These are phyloP conservation scores for Macroventuria anomochaeta DNA, from an alignment of 2,329 filamentous ascomycete species.

Conservation along the genomic window DNA sequence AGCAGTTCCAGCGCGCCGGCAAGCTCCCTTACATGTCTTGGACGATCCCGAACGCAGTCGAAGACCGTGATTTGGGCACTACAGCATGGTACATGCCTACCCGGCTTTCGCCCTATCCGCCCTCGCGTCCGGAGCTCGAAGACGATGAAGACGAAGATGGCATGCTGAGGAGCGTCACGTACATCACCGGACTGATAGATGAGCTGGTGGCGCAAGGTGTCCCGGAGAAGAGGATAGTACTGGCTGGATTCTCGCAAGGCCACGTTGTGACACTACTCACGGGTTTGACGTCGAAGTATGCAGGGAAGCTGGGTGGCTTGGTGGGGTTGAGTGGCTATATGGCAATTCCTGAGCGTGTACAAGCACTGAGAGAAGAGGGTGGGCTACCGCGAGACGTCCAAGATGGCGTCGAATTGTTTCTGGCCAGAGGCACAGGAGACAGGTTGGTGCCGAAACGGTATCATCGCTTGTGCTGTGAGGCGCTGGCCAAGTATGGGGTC, in stretches of 20 bases:
- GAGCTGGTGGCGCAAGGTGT: conserved; percentile 51
- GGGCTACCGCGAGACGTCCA: conserved; percentile 43
- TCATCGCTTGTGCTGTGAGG: conserved; percentile 52
- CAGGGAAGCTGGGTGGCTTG: conserved; percentile 51
- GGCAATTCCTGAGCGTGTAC: conserved; percentile 51
- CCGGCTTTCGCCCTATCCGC: conserved; percentile 49
- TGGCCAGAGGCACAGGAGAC: conserved; percentile 57
- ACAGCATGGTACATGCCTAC: conserved; percentile 58
- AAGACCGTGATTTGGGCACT: conserved; percentile 54
- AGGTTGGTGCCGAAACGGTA: conserved; percentile 55
- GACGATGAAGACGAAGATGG: conserved; percentile 57
- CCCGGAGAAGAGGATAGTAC: conserved; percentile 52
- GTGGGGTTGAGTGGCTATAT: conserved; percentile 58
- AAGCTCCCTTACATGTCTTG: conserved; percentile 59
- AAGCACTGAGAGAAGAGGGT: conserved; percentile 47
- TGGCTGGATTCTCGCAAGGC: conserved; percentile 59
- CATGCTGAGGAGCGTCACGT: conserved; percentile 49
- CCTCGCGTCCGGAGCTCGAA: conserved; percentile 52
- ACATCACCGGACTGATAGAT: conserved; percentile 53
- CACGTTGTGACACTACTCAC: conserved; percentile 55
- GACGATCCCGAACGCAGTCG: conserved; percentile 59
- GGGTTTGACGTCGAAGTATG: conserved; percentile 51
- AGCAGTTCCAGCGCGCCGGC: conserved; percentile 56
- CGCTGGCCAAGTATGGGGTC: conserved; percentile 50
- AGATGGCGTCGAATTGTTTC: conserved; percentile 52